Conservation (phyloP, 116 monocot species). For the Posidonia oceanica region DNA sequence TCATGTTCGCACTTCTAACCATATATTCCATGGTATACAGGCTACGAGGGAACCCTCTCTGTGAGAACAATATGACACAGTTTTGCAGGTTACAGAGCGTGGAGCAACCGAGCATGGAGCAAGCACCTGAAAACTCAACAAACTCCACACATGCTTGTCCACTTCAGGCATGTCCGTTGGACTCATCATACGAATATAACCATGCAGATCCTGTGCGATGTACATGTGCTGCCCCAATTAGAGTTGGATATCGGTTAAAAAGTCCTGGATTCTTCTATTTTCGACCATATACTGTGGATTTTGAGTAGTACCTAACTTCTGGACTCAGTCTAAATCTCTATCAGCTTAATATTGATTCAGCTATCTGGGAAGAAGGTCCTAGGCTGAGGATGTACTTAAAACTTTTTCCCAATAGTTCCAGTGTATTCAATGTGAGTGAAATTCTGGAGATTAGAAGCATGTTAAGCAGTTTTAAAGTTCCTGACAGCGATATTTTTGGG, state of each 20-base stretch:
- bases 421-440: slow-evolving; percentile 53
- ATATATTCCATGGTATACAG: slow-evolving; percentile 21
- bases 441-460: slow-evolving; percentile 33
- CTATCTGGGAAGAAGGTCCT: slow-evolving; percentile 75
- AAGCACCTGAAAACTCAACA: slow-evolving; percentile 16
- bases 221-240: slow-evolving; percentile 57
- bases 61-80: slow-evolving; percentile 26
- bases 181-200: slow-evolving; percentile 40
- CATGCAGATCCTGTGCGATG: slow-evolving; percentile 32
- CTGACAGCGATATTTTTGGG: slow-evolving; percentile 62
- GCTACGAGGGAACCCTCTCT: slow-evolving; percentile 90
- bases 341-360: slow-evolving; percentile 47
- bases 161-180: slow-evolving; percentile 28
- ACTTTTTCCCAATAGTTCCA: slow-evolving; percentile 43
- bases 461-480: slow-evolving; percentile 58
- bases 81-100: slow-evolving; percentile 57
- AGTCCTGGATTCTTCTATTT: slow-evolving; percentile 87
- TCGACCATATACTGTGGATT: slow-evolving; percentile 36
- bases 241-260: slow-evolving; percentile 87
- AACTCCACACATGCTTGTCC: slow-evolving; percentile 18
- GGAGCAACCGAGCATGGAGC: slow-evolving; percentile 12
- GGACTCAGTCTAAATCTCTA: slow-evolving; percentile 34
- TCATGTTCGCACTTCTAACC: neutral
- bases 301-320: slow-evolving; percentile 42
- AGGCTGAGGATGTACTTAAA: slow-evolving; percentile 69